Percentiles rank a stretch among this genome's conserved stretches.
These are phyloP conservation scores for Leccinum rimulosum DNA, from an alignment of 768 basidiomycete species.

Conservation along the genomic window DNA sequence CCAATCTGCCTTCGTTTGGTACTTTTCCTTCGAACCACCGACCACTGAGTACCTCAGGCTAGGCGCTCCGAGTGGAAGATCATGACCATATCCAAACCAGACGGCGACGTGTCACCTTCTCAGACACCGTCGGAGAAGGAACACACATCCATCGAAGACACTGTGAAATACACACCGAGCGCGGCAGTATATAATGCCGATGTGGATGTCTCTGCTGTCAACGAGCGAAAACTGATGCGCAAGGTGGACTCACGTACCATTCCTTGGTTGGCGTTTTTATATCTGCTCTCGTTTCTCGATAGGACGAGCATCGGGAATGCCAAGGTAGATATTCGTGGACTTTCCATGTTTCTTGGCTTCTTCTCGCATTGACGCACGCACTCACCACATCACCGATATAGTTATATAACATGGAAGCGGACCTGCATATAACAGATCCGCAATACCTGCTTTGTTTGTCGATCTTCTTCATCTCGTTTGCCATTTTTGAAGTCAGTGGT, in stretches of 20 bases:
- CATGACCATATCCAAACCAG: background rate
- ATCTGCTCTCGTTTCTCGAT: conserved; percentile 46
- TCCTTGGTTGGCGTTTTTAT: conserved; percentile 73
- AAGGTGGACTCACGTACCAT: conserved; percentile 66
- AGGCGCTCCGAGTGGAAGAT: background rate
- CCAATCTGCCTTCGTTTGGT: background rate
- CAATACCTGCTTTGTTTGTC: conserved; percentile 68
- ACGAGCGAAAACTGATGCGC: conserved; percentile 67
- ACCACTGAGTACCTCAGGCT: no score
- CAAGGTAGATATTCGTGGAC: no score
- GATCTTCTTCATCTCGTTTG: conserved; percentile 59
- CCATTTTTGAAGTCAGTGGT: conserved; percentile 60
- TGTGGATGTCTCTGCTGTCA: conserved; percentile 56
- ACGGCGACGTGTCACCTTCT: background rate
- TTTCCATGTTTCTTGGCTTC: no score
- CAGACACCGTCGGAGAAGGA: conserved; percentile 7
- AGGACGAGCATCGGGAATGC: no score
- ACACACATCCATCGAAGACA: background rate
- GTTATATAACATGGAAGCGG: conserved; percentile 61
- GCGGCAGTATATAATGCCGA: conserved; percentile 37
- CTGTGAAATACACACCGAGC: background rate
- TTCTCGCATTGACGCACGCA: no score
- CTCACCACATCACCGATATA: conserved; percentile 29
- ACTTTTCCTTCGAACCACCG: background rate
- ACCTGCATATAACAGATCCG: conserved; percentile 60